Percentiles rank a stretch among this genome's conserved stretches.
These are phyloP conservation scores for Chlamydomonas applanata DNA, from an alignment of 139 green algal species.

Conservation along the genomic window DNA sequence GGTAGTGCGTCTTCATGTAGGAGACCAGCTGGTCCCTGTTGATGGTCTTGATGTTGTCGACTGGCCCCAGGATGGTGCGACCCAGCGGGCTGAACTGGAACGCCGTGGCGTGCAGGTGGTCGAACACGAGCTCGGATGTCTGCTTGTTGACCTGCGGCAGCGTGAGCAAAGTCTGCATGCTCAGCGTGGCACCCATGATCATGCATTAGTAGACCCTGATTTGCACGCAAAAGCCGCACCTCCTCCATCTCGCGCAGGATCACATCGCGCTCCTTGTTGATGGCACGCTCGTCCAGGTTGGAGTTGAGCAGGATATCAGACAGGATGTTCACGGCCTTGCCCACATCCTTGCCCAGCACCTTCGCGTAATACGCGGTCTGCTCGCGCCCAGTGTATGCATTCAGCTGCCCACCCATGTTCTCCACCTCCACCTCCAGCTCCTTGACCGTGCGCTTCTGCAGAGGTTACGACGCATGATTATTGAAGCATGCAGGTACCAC, in stretches of 20 bases:
- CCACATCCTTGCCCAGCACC: slow-evolving; percentile 83
- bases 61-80: slow-evolving; percentile 93
- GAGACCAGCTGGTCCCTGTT: slow-evolving; percentile 83
- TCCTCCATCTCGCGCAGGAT: slow-evolving; percentile 98
- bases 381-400: slow-evolving; percentile 97
- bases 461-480: not conserved
- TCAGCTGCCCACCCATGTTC: slow-evolving; percentile 97
- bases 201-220: not conserved
- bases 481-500: too few species aligned
- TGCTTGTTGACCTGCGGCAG: slow-evolving; percentile 58
- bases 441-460: slow-evolving; percentile 72
- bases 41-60: slow-evolving; percentile 89
- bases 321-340: slow-evolving; percentile 91
- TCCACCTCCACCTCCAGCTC: slow-evolving; percentile 97
- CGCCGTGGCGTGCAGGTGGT: slow-evolving; percentile 98
- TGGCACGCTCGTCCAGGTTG: slow-evolving; percentile 77
- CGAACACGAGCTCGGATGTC: slow-evolving; percentile 82
- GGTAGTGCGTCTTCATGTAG: slow-evolving; percentile 98
- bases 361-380: slow-evolving; percentile 96
- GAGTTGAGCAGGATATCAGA: slow-evolving; percentile 96
- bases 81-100: slow-evolving; percentile 96
- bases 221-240: slow-evolving; percentile 40
- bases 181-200: not conserved
- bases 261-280: slow-evolving; percentile 91
- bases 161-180: not conserved